phyloP scores from a whole-genome alignment of 1,284 basidiomycete species.

The Coniferiporia weirii region DNA sequence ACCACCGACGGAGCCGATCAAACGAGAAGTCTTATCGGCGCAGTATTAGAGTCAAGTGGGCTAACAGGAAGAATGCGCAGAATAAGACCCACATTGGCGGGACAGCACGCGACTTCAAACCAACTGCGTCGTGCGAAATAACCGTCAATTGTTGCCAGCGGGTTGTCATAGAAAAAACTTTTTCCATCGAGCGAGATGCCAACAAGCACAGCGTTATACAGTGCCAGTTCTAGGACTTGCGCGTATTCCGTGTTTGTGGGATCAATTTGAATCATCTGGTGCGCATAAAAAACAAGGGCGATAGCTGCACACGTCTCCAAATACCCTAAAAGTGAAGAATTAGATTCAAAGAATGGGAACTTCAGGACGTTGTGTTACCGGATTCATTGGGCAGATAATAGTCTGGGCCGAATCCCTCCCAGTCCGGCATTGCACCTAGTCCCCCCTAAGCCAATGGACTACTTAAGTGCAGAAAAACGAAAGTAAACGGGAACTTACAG shows the following conservation, averaged over 20 bases:
- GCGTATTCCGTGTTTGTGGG: slow-evolving; percentile 19
- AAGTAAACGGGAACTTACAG: slow-evolving; percentile 12
- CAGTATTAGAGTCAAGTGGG: not conserved
- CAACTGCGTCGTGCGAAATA: slow-evolving; percentile 18
- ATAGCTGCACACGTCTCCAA: slow-evolving; percentile 24
- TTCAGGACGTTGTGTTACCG: slow-evolving; percentile 8
- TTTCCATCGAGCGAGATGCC: slow-evolving; percentile 23
- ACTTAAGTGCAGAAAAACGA: not conserved
- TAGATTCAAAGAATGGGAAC: not conserved
- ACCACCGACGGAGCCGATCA: slow-evolving; percentile 20
- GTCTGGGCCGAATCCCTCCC: slow-evolving; percentile 25
- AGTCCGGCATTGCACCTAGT: slow-evolving; percentile 22
- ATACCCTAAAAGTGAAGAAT: slow-evolving; percentile 16
- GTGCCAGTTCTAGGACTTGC: slow-evolving; percentile 20
- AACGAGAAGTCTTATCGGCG: slow-evolving; percentile 17
- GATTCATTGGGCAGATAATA: slow-evolving; percentile 24
- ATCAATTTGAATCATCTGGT: slow-evolving; percentile 22
- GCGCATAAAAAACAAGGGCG: slow-evolving; percentile 22
- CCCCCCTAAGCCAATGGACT: slow-evolving; percentile 19
- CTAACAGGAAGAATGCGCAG: not conserved
- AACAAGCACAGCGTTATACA: slow-evolving; percentile 24
- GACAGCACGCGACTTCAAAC: slow-evolving; percentile 24
- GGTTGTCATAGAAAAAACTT: slow-evolving; percentile 25
- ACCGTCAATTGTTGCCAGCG: slow-evolving; percentile 22
- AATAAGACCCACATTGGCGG: slow-evolving; percentile 19